These are phyloP conservation scores for Aspergillus ostianus DNA, from an alignment of 495 filamentous ascomycete genomes.

Conservation along the genomic window DNA sequence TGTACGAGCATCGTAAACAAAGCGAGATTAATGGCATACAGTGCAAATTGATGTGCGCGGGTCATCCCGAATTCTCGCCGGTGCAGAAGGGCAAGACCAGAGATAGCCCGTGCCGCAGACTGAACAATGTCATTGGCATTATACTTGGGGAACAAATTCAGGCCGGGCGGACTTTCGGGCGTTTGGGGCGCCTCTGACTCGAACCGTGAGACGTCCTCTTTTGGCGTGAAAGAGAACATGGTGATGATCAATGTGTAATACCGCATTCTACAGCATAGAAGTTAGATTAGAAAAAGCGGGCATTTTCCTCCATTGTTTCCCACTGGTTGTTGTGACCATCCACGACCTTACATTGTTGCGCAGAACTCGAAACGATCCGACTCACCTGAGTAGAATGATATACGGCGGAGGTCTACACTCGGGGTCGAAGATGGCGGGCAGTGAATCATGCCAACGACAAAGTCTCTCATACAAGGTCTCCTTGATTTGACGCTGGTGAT, in stretches of 20 bases:
- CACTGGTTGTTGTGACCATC: too few species aligned
- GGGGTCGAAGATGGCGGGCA: constrained; percentile 32
- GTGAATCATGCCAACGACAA: constrained; percentile 30
- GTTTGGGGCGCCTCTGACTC: constrained; percentile 27
- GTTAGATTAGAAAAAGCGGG: neutral
- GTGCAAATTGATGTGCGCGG: constrained; percentile 42
- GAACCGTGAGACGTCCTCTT: constrained; percentile 15
- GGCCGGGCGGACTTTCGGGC: constrained; percentile 33
- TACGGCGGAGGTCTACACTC: constrained; percentile 33
- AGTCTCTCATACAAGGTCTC: constrained; percentile 36
- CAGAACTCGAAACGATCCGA: neutral
- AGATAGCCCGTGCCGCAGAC: constrained; percentile 34
- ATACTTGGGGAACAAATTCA: constrained; percentile 26
- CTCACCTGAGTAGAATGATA: constrained; percentile 39
- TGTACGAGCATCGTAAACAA: constrained; percentile 41
- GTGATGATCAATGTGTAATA: constrained; percentile 40
- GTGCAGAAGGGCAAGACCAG: constrained; percentile 32
- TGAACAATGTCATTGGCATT: constrained; percentile 24
- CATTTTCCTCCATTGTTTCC: neutral
- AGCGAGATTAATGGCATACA: constrained; percentile 47
- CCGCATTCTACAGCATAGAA: constrained; percentile 35
- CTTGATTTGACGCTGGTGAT: constrained; percentile 25
- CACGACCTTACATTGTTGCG: neutral
- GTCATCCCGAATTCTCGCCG: constrained; percentile 39
- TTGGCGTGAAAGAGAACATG: constrained; percentile 35